Conservation (phyloP, 805 yeast species). For the Lachancea waltii region DNA sequence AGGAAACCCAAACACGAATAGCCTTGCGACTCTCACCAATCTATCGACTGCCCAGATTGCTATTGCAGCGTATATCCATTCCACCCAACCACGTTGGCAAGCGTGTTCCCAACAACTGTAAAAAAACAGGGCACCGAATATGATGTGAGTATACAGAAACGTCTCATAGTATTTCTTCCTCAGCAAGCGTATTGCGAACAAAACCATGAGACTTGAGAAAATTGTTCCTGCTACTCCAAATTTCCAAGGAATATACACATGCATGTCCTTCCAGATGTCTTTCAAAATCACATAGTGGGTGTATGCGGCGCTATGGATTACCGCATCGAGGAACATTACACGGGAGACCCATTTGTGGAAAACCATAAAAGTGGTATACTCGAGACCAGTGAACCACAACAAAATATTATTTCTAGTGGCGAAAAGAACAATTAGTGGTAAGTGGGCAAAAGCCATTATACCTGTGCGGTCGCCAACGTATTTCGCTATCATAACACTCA, state of each 20-base stretch:
- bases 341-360: constrained; percentile 56
- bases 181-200: constrained; percentile 28
- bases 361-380: constrained; percentile 53
- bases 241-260: constrained; percentile 28
- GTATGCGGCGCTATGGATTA: constrained; percentile 37
- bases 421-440: constrained; percentile 54
- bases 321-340: constrained; percentile 32
- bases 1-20: constrained; percentile 20
- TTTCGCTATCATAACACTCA: too few relatives aligned
- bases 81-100: constrained; percentile 36
- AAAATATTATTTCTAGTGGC: constrained; percentile 69
- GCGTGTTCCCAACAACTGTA: constrained; percentile 43
- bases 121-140: constrained; percentile 37
- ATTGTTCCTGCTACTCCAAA: constrained; percentile 37
- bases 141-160: constrained; percentile 40
- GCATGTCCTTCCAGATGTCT: constrained; percentile 1
- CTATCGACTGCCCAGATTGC: constrained; percentile 40
- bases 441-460: constrained; percentile 37
- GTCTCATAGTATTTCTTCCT: constrained; percentile 39
- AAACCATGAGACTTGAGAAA: constrained; percentile 22
- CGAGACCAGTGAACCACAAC: constrained; percentile 53
- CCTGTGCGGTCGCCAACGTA: constrained; percentile 48
- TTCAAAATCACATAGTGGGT: constrained; percentile 2
- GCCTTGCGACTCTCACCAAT: constrained; percentile 30
- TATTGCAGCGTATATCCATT: constrained; percentile 35